Conservation (phyloP, 345 rosid species). For the Citrus maxima region DNA sequence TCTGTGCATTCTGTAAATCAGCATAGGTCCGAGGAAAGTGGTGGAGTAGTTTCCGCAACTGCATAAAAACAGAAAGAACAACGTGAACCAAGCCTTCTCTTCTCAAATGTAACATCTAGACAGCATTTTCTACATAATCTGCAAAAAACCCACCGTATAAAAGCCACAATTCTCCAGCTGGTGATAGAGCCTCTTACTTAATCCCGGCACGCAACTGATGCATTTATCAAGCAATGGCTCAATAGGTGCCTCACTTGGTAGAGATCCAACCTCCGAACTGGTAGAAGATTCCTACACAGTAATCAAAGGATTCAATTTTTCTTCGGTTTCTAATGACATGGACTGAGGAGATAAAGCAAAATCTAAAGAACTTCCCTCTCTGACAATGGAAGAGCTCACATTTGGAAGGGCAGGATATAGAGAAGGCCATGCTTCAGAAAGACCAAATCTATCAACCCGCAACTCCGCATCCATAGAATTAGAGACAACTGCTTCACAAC, state of each 20-base stretch:
- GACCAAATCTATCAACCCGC: slow-evolving; percentile 46
- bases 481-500: slow-evolving; percentile 32
- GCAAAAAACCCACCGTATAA: slow-evolving; percentile 59
- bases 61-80: slow-evolving; percentile 25
- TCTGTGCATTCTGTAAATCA: slow-evolving; percentile 77
- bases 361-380: slow-evolving; percentile 29
- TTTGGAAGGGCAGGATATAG: slow-evolving; percentile 32
- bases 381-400: slow-evolving; percentile 31
- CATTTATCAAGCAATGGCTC: slow-evolving; percentile 48
- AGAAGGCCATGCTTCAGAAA: slow-evolving; percentile 47
- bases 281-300: slow-evolving; percentile 19
- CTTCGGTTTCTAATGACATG: slow-evolving; percentile 31
- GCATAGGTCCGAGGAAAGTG: slow-evolving; percentile 96
- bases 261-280: slow-evolving; percentile 13
- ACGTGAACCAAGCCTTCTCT: slow-evolving; percentile 16
- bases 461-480: slow-evolving; percentile 36
- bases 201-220: slow-evolving; percentile 55
- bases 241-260: slow-evolving; percentile 17
- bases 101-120: slow-evolving; percentile 6
- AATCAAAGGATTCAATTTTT: slow-evolving; percentile 23
- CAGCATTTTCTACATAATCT: neutral
- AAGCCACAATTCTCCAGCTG: slow-evolving; percentile 76
- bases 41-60: slow-evolving; percentile 75
- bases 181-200: slow-evolving; percentile 57
- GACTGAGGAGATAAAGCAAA: slow-evolving; percentile 25